Evolutionary conservation across 1,139 yeast genomes (phyloP), one percentile per base, ranked within the genome.

Genomic region (Debaryomyces sp.): DNA sequence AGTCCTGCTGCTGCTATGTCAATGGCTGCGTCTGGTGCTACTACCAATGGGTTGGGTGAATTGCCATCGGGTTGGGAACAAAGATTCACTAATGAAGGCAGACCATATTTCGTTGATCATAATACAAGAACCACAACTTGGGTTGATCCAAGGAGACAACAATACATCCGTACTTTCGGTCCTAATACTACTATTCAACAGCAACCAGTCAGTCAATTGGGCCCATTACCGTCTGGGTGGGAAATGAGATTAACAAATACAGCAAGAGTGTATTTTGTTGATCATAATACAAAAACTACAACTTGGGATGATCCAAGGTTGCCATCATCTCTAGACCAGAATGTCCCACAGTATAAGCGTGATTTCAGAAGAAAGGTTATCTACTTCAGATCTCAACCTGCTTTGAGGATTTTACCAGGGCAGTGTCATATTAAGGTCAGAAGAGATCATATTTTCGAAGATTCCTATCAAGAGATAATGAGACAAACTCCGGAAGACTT

Each of bases 251-350:
- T 95, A 63, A 95, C 99, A 43, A 94, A 92, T 69, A 94, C 99
- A 1, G 97, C 99, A 17, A 83, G 99, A 67, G 99, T 95, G 22
- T 94, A 94, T 70, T 94, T 94, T 70, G 99, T 94, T 55, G 99
- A 94, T 70, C 99, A 94, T 75, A 94, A 94, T 71, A 94, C 99
- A 41, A 94, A 94, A 73, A 94, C 99, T 0, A 94, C 99, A 2
- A 94, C 99, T 1, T 94, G 99, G 99, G 99, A 94, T 71, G 99
- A 94, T 67, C 99, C 99, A 55, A 85, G 99, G 67, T 80, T 94
- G 65, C 99, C 99, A 44, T 91, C 97, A 2, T 89, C 97, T 8
- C 77, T 94, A 59, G 99, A 94, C 68, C 99, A 94, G 73, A 94
- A 92, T 61, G 99, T 94, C 59, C 99, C 99, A 22, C 99, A 95